Evolutionary conservation across 78 protist genomes (phyloP).

Genomic region (Guillardia theta): DNA sequence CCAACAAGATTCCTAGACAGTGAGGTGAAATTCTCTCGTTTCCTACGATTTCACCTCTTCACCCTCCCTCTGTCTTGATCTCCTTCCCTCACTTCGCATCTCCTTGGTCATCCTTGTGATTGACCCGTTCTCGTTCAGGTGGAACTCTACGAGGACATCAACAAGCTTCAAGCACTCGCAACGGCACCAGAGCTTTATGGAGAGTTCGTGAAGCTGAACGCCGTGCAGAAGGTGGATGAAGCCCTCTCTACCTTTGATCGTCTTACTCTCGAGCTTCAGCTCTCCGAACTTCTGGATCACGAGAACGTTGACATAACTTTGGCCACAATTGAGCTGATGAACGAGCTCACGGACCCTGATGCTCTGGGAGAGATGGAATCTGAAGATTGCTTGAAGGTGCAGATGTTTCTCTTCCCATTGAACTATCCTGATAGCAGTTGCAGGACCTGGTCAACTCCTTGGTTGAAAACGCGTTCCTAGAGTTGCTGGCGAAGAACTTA

Average conservation of each 20-base stretch:
- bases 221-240: neutral
- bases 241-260: neutral
- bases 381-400: neutral
- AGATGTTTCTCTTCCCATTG: neutral
- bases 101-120: neutral
- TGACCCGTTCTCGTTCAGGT: neutral
- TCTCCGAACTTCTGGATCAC: neutral
- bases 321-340: slow-evolving; percentile 41
- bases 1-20: neutral
- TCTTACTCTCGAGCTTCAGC: neutral
- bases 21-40: too few relatives aligned
- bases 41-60: too few relatives aligned
- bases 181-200: slow-evolving; percentile 43
- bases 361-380: neutral
- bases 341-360: slow-evolving; percentile 37
- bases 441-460: neutral
- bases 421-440: neutral
- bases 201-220: neutral
- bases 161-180: slow-evolving; percentile 13
- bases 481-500: neutral
- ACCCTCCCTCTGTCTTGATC: neutral
- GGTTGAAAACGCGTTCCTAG: neutral
- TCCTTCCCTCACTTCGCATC: neutral
- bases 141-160: slow-evolving; percentile 35
- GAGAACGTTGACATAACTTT: slow-evolving; percentile 42